These are phyloP conservation scores for Inga laurina DNA, from an alignment of 306 rosid species.

Conservation along the genomic window DNA sequence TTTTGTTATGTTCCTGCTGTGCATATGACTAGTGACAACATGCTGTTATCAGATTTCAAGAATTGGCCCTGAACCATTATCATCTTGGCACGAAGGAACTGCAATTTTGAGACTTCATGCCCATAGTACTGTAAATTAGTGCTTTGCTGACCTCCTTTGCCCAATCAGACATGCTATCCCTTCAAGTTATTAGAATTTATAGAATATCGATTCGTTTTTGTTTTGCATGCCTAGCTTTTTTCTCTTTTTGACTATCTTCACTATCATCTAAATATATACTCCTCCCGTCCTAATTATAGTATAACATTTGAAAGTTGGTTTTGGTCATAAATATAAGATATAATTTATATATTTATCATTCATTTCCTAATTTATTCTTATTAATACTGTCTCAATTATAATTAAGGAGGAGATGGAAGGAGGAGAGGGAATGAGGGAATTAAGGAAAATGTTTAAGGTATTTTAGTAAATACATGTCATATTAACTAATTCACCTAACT, in stretches of 20 bases:
- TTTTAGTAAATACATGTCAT: too few relatives aligned
- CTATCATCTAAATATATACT: background rate
- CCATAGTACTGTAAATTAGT: background rate
- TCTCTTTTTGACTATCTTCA: background rate
- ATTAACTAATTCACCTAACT: too few relatives aligned
- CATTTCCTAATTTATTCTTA: too few relatives aligned
- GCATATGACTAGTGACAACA: background rate
- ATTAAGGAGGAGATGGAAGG: too few relatives aligned
- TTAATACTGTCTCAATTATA: too few relatives aligned
- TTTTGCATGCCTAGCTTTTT: background rate
- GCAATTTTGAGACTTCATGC: constrained; percentile 29
- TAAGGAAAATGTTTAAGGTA: too few relatives aligned
- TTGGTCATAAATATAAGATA: too few relatives aligned
- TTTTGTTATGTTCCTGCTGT: background rate
- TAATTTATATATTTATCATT: too few relatives aligned
- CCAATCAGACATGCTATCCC: background rate
- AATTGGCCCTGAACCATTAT: background rate
- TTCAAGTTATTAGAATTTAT: background rate
- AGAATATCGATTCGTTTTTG: background rate
- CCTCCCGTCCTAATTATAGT: too few relatives aligned
- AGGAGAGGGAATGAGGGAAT: too few relatives aligned
- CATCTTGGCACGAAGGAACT: background rate
- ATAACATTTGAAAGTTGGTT: too few relatives aligned
- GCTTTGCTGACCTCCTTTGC: background rate
- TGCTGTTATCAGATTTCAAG: background rate